phyloP scores from a whole-genome alignment of 2,329 filamentous ascomycete species.

The Didymella pomorum region DNA sequence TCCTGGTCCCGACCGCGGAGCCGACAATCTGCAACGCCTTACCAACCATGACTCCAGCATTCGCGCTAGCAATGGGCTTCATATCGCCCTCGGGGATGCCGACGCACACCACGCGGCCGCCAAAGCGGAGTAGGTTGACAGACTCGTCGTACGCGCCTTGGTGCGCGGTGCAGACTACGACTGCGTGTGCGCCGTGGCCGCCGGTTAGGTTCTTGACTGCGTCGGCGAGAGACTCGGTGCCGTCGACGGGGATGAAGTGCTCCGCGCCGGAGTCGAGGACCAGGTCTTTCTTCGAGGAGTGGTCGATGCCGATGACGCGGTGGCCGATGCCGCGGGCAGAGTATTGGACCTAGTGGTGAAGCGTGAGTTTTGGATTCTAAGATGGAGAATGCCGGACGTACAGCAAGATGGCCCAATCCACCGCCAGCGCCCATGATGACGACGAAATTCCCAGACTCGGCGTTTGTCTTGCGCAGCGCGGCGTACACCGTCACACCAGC shows the following conservation, averaged over 20 bases:
- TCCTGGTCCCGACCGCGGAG: constrained; percentile 56
- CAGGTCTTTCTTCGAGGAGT: constrained; percentile 69
- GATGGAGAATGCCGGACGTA: constrained; percentile 23
- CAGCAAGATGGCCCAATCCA: constrained; percentile 70
- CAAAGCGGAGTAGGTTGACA: constrained; percentile 54
- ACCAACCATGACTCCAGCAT: constrained; percentile 52
- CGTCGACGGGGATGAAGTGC: constrained; percentile 70
- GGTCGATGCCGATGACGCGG: constrained; percentile 71
- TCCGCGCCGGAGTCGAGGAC: constrained; percentile 69
- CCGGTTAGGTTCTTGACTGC: constrained; percentile 66
- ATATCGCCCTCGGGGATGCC: constrained; percentile 59
- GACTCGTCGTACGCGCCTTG: constrained; percentile 57
- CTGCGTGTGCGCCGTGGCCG: constrained; percentile 67
- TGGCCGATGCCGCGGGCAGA: constrained; percentile 67
- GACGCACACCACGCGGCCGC: constrained; percentile 57
- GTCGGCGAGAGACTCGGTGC: constrained; percentile 58
- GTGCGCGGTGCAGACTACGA: constrained; percentile 62
- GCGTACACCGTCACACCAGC: constrained; percentile 73
- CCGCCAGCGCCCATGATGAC: constrained; percentile 66
- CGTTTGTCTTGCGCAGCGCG: constrained; percentile 68
- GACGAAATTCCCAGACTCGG: constrained; percentile 67
- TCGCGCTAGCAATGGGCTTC: constrained; percentile 54
- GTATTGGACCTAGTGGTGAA: constrained; percentile 56
- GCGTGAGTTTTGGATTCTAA: background rate
- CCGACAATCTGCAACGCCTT: constrained; percentile 57